These are phyloP conservation scores for Saccharomyces eubayanus DNA, from an alignment of 805 yeast species.

Conservation along the genomic window DNA sequence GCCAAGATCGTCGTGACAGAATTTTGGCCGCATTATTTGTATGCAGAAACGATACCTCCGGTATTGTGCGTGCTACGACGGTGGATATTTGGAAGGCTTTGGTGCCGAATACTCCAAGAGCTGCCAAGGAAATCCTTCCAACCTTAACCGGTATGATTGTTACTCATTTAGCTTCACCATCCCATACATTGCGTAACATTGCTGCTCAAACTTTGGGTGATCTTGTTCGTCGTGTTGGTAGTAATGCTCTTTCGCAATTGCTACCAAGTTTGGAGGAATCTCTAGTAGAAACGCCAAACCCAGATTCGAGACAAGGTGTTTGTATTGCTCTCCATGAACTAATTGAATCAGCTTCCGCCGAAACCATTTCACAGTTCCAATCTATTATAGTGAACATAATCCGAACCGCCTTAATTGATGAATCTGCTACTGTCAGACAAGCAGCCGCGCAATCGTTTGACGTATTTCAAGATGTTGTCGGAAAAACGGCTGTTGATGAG, in stretches of 20 bases:
- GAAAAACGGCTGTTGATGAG: slow-evolving; percentile 80
- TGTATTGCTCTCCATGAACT: slow-evolving; percentile 88
- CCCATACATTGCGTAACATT: slow-evolving; percentile 68
- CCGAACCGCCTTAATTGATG: slow-evolving; percentile 70
- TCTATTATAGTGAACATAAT: slow-evolving; percentile 63
- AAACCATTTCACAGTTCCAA: slow-evolving; percentile 56
- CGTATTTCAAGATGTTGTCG: slow-evolving; percentile 70
- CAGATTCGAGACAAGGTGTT: slow-evolving; percentile 91
- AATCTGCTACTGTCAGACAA: slow-evolving; percentile 65
- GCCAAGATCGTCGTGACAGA: slow-evolving; percentile 81
- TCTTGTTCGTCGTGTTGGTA: slow-evolving; percentile 87
- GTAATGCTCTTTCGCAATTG: slow-evolving; percentile 72
- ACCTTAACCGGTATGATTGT: slow-evolving; percentile 73
- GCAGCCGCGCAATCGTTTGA: slow-evolving; percentile 92
- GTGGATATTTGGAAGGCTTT: slow-evolving; percentile 94
- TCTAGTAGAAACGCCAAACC: slow-evolving; percentile 47
- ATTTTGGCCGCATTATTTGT: slow-evolving; percentile 79
- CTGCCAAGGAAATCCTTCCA: slow-evolving; percentile 86
- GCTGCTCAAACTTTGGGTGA: slow-evolving; percentile 95
- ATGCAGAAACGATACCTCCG: slow-evolving; percentile 87
- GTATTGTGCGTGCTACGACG: slow-evolving; percentile 80
- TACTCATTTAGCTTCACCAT: slow-evolving; percentile 72
- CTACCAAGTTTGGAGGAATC: slow-evolving; percentile 76
- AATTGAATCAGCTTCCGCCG: slow-evolving; percentile 60
- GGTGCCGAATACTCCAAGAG: slow-evolving; percentile 91